Base-by-base conservation (phyloP, 352 stramenopile species). In the Phytophthora tubulina region DNA sequence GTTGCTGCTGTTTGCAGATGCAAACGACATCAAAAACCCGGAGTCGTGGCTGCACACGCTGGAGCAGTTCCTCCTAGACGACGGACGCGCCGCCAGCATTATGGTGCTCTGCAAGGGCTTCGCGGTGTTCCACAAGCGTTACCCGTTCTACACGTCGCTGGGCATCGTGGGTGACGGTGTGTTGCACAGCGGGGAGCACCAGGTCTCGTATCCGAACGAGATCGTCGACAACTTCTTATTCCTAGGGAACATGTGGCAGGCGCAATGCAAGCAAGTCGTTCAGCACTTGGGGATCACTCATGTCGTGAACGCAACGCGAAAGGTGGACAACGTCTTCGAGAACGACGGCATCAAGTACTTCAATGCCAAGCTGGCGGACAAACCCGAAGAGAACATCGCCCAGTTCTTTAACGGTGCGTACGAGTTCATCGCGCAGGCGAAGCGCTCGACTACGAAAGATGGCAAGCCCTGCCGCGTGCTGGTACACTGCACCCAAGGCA, bases 211-310 rank as follows among this genome's bases (percentile, higher is more conserved):
- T 42, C 86, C 86, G n/a, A 91, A 90, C 58, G 86, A 94, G 45
- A 86, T 94, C 59, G 31, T 90, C 45, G 72, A 83, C 13, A 71
- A 75, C 42, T 89, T 92, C 33, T 63, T 94, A 36, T 94, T 88
- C 57, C 71, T 94, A 15, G 86, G 86, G 31, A 94, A 92, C 59
- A 88, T 88, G 81, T 92, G 84, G 84, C 86, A 94, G 36, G 86
- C 86, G 31, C 74, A 80, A 51, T 90, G 70, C 6, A 66, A 76
- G 21, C 66, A 85, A 39, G 78, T 94, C 2, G 64, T 94, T 15
- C 52, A 72, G 38, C 73, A 90, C 54, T 74, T 94, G 51, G 76
- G 80, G 11, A 92, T 94, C 75, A 92, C 86, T 21, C 84, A 94
- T 64, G 69, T 94, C 59, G 78, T 94, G 21, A 92, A 92, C 46